Base-by-base conservation (phyloP, 2,329 filamentous ascomycete genomes). In the Penicillium palitans region DNA sequence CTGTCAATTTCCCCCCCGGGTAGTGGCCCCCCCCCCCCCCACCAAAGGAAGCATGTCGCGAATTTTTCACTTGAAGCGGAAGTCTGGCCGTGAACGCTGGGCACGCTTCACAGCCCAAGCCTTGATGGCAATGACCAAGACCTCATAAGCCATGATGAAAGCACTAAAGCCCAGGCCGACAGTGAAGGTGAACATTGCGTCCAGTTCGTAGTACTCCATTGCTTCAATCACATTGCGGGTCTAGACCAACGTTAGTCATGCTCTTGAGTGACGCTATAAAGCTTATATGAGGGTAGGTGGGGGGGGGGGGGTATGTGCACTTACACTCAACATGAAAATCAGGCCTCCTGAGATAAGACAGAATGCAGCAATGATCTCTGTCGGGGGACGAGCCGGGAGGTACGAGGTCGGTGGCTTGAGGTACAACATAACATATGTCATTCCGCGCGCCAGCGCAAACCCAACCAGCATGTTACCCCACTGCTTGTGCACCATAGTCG, bases 131-230 rank as follows among this genome's bases (percentile, higher is more conserved):
- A 97, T 84, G 12, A 90, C 79, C 29, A 92, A 70, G 21, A 96
- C 83, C 54, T 89, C 84, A 87, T 90, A 96, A 0, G 92, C 87
- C 90, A 97, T 93, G 52, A 96, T 75, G 51, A 96, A 81, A 2
- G 88, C 89, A 1, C 91, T 90, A 7, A 96, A 72, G 2, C 93
- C 93, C 84, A 96, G 90, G 10, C 87, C 90, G 35, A 96, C 84
- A 0, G 91, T 96, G 76, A 96, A 96, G 61, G 91, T 85, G 75
- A 96, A 95, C 92, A 96, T 97, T 62, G 90, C 90, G 70, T 96
- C 90, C 17, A 96, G 79, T 4, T 87, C 76, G 70, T 93, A 88
- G 57, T 84, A 82, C 59, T 93, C 87, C 79, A 96, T 90, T n/a
- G 87, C 85, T 10, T 81, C 74, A 27, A 97, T 84, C 0, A 89